A percentile compares a stretch with the other conserved stretches of the same genome.
Conservation (phyloP, 148 eudicot genomes). For the Amaranthus cruentus region DNA sequence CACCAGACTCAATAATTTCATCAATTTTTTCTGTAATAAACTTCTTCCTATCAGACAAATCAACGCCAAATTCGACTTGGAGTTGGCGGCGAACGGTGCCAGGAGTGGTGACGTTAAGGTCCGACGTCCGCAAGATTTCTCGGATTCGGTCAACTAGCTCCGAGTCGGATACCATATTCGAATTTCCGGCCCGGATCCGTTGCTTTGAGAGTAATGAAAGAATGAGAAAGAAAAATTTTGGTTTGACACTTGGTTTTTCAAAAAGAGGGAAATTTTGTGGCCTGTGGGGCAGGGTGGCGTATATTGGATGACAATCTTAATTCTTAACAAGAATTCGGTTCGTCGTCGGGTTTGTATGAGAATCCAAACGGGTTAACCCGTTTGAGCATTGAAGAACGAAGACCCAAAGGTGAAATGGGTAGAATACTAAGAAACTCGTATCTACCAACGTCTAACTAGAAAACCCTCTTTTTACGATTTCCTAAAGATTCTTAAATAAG, state of each 20-base stretch:
- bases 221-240: not conserved
- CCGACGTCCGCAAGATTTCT: constrained; percentile 40
- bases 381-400: too few relatives aligned
- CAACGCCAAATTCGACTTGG: constrained; percentile 37
- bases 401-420: too few relatives aligned
- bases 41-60: constrained; percentile 38
- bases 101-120: constrained; percentile 48
- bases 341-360: too few relatives aligned
- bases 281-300: constrained; percentile 14
- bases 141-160: constrained; percentile 40
- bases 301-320: not conserved
- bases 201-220: not conserved
- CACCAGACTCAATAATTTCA: constrained; percentile 18
- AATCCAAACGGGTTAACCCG: too few relatives aligned
- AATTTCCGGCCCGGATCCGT: not conserved
- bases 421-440: too few relatives aligned
- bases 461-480: too few relatives aligned
- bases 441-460: too few relatives aligned
- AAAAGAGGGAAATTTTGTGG: too few relatives aligned
- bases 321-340: not conserved
- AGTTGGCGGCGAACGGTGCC: constrained; percentile 51
- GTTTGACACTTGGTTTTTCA: not conserved
- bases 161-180: constrained; percentile 42
- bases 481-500: too few relatives aligned
- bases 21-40: constrained; percentile 50